Base-by-base conservation (phyloP, 345 rosid genomes). In the Pistacia vera region DNA sequence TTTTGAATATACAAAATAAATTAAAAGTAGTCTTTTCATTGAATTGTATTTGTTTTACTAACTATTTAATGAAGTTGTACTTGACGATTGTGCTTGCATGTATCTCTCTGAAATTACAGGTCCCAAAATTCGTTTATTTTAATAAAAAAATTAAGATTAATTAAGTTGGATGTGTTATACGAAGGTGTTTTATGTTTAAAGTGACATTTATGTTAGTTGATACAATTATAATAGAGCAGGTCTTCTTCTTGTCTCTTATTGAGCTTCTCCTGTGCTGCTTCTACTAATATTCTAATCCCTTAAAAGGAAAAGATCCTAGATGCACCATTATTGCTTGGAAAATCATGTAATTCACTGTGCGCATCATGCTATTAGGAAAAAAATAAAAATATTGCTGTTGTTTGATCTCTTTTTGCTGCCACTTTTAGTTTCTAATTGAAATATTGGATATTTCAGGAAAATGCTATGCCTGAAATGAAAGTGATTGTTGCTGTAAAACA, bases 401-500 rank as follows among this genome's bases (percentile, higher is more conserved):
- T 61, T 56, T 69, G 48, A 41, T 61, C 35, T 78, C 59, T 57
- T 73, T 30, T 68, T 49, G 75, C 68, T 60, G 58, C 17, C 13
- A 14, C 35, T 41, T 74, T 59, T 11, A 7, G 4, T 12, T 48
- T 48, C 10, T 22, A 3, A 30, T 68, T 28, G 46, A 51, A 3
- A 13, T 36, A 49, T 20, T 74, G 78, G 75, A 71, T 33, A 33
- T 78, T 70, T 67, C 80, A 93, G 99, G 97, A 92, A 79, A 84
- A 84, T 85, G 73, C 84, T 46, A 85, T 80, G 38, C 88, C 94
- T 33, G 93, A 86, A 81, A 82, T 78, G 80, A 88, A 87, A 84
- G 98, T 96, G 52, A 83, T 90, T 28, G 98, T 96, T 70, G 99
- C 98, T 28, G 80, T 92, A 74, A 93, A 80, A 88, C 97, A 96